These are phyloP conservation scores for Potentilla sterilis DNA, from an alignment of 306 rosid genomes.

Conservation along the genomic window DNA sequence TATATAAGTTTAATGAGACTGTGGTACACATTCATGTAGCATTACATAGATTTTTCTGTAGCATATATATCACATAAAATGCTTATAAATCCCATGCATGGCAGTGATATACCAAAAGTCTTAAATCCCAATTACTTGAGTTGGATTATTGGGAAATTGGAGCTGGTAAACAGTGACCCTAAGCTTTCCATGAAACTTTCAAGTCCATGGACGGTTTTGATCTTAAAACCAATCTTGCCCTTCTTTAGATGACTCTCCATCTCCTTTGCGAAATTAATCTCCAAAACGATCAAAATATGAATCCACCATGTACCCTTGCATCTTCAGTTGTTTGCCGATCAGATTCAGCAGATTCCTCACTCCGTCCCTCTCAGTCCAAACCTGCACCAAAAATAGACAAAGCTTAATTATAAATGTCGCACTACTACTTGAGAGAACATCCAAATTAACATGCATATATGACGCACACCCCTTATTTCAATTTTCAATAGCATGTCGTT, in stretches of 20 bases:
- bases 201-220: constrained; percentile 41
- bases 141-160: constrained; percentile 49
- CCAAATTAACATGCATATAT: background rate
- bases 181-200: constrained; percentile 49
- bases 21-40: background rate
- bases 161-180: constrained; percentile 47
- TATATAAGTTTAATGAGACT: background rate
- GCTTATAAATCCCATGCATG: background rate
- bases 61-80: background rate
- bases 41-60: no score
- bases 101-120: background rate
- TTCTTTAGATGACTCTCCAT: constrained; percentile 51
- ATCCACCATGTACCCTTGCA: constrained; percentile 51
- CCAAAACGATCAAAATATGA: constrained; percentile 52
- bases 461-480: background rate
- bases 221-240: constrained; percentile 48
- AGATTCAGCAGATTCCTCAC: constrained; percentile 59
- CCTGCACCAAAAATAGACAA: constrained; percentile 28
- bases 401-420: background rate
- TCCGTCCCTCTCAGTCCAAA: constrained; percentile 63
- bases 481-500: background rate
- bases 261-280: constrained; percentile 48
- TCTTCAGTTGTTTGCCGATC: constrained; percentile 61
- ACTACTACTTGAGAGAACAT: background rate
- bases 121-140: constrained; percentile 19